phyloP scores from a whole-genome alignment of 106 monocot species.

The Xerophyta viscosa region DNA sequence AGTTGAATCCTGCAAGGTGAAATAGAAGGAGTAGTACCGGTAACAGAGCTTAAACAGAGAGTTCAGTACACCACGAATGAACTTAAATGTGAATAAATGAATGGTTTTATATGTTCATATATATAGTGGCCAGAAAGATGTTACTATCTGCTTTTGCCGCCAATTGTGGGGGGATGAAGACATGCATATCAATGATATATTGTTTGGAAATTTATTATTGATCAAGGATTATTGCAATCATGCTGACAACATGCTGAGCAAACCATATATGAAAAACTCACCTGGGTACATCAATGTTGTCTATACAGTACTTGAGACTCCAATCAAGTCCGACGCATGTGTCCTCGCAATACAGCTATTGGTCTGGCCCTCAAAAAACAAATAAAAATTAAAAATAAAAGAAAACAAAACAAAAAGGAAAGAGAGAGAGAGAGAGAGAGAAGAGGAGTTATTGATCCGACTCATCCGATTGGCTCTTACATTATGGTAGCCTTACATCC shows the following conservation, averaged over 20 bases:
- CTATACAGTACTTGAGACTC: not conserved
- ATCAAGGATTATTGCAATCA: not conserved
- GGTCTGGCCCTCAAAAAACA: no score
- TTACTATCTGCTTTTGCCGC: constrained; percentile 1
- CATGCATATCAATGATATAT: not conserved
- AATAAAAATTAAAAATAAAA: no score
- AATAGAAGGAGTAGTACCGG: no score
- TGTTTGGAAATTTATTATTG: not conserved
- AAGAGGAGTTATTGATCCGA: no score
- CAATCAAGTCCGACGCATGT: not conserved
- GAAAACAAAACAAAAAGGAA: no score
- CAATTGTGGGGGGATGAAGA: not conserved
- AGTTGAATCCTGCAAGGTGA: not conserved
- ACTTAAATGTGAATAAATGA: not conserved
- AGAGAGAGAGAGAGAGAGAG: no score
- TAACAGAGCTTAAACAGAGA: no score
- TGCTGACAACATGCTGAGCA: constrained; percentile 2
- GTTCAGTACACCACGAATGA: no score
- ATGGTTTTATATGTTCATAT: no score
- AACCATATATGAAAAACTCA: not conserved
- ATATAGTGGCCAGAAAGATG: no score
- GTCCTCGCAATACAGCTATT: no score
- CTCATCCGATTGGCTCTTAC: not conserved
- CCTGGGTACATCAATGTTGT: not conserved
- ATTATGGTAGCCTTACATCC: not conserved